These are phyloP conservation scores for Maudiozyma turicensis DNA, from an alignment of 805 yeast genomes.

Conservation along the genomic window DNA sequence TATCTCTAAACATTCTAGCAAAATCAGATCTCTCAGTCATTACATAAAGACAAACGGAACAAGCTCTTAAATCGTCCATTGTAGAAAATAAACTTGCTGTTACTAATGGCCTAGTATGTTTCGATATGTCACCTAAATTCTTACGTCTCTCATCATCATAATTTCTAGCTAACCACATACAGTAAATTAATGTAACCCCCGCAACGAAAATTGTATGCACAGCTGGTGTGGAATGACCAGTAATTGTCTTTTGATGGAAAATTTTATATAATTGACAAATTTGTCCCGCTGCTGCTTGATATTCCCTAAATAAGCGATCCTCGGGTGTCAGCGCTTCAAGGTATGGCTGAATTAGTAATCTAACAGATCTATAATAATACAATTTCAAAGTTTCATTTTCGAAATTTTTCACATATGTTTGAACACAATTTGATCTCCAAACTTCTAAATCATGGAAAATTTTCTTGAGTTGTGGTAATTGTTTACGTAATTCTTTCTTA, in stretches of 20 bases:
- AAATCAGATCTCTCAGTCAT: conserved; percentile 58
- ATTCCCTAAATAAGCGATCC: conserved; percentile 50
- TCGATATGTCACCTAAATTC: conserved; percentile 45
- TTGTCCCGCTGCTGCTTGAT: conserved; percentile 66
- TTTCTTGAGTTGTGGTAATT: conserved; percentile 41
- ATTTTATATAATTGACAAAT: conserved; percentile 55
- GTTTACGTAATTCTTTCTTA: conserved; percentile 24
- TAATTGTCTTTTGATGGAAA: conserved; percentile 51
- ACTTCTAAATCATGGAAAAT: conserved; percentile 46
- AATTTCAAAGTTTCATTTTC: conserved; percentile 51
- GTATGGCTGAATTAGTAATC: conserved; percentile 55
- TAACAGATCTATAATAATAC: conserved; percentile 50
- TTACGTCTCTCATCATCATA: conserved; percentile 47
- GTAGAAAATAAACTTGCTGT: conserved; percentile 45
- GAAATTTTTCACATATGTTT: conserved; percentile 32
- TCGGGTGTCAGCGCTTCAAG: conserved; percentile 52
- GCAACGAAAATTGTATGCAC: conserved; percentile 61
- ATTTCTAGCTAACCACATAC: conserved; percentile 58
- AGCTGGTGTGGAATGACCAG: conserved; percentile 56
- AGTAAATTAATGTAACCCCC: conserved; percentile 57
- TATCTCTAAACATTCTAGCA: conserved; percentile 53
- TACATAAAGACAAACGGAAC: conserved; percentile 53
- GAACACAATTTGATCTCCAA: conserved; percentile 43
- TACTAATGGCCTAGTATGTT: conserved; percentile 50
- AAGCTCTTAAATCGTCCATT: conserved; percentile 54